Evolutionary conservation across 306 rosid species (phyloP).

Genomic region (Luffa acutangula): DNA sequence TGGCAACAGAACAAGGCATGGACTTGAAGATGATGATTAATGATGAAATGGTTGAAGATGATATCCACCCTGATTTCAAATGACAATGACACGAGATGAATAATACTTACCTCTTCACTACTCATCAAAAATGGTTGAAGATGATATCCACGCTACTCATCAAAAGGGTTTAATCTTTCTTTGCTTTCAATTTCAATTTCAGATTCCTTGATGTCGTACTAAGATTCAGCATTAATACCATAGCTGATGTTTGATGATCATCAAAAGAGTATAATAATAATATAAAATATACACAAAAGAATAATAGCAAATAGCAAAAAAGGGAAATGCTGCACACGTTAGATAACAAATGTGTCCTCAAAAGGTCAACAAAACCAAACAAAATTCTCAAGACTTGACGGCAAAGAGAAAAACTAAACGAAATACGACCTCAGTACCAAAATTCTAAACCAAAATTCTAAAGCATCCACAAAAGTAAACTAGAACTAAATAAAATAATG

Average conservation of each 20-base stretch:
- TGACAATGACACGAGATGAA: slow-evolving; percentile 7
- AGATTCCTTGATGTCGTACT: background rate
- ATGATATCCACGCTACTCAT: too few relatives aligned
- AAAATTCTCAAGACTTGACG: background rate
- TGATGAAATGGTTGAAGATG: slow-evolving; percentile 65
- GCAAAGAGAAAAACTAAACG: background rate
- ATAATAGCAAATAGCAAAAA: background rate
- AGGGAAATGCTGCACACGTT: background rate
- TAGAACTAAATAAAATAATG: background rate
- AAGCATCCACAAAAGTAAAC: background rate
- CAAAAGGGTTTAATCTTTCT: background rate
- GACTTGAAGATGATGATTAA: slow-evolving; percentile 18
- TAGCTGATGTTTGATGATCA: background rate
- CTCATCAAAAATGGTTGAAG: too few relatives aligned
- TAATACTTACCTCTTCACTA: background rate
- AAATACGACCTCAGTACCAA: background rate
- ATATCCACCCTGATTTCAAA: slow-evolving; percentile 71
- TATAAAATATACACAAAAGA: background rate
- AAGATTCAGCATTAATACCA: background rate
- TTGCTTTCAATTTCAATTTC: background rate
- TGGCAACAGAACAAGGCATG: slow-evolving; percentile 1
- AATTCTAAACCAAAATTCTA: background rate
- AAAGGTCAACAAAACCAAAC: slow-evolving; percentile 1
- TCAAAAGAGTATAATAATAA: background rate
- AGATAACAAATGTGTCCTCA: background rate